Conservation (phyloP, 1,284 basidiomycete genomes). For the Cutaneotrichosporon cutaneum region DNA sequence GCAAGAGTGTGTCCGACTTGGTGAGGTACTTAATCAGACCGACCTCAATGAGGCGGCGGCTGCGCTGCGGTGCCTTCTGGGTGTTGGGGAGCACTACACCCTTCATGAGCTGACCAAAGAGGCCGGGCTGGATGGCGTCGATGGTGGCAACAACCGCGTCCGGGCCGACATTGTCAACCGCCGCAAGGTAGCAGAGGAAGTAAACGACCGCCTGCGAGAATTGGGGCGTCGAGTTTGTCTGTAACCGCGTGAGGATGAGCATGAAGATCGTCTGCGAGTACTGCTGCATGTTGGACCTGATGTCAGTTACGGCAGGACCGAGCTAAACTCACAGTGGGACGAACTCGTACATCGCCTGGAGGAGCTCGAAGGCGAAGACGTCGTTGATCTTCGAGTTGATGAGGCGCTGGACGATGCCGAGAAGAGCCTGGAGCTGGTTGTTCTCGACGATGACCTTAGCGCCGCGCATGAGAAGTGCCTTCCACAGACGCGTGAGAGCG, state of each 20-base stretch:
- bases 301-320: slow-evolving; percentile 8
- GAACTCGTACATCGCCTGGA: slow-evolving; percentile 72
- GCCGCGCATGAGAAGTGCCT: slow-evolving; percentile 78
- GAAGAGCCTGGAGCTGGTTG: slow-evolving; percentile 72
- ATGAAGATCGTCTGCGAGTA: slow-evolving; percentile 78
- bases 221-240: slow-evolving; percentile 84
- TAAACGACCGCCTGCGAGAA: slow-evolving; percentile 80
- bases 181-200: slow-evolving; percentile 73
- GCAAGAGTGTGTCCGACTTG: slow-evolving; percentile 66
- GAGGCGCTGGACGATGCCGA: slow-evolving; percentile 90
- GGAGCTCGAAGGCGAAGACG: slow-evolving; percentile 82
- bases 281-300: slow-evolving; percentile 65
- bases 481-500: slow-evolving; percentile 83
- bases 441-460: slow-evolving; percentile 66
- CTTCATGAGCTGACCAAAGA: slow-evolving; percentile 79
- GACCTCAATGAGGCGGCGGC: slow-evolving; percentile 80
- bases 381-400: slow-evolving; percentile 88
- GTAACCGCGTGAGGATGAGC: slow-evolving; percentile 78
- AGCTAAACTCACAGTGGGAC: slow-evolving; percentile 68
- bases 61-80: slow-evolving; percentile 73
- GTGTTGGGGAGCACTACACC: slow-evolving; percentile 80
- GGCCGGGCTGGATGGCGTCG: slow-evolving; percentile 78
- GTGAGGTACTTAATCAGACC: slow-evolving; percentile 79
- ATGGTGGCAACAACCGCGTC: slow-evolving; percentile 74
- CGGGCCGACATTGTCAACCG: slow-evolving; percentile 72